A percentile compares a stretch with the other conserved stretches of the same genome.
Conservation (phyloP, 2,329 filamentous ascomycete genomes). For the Phaeosphaeria sp. region DNA sequence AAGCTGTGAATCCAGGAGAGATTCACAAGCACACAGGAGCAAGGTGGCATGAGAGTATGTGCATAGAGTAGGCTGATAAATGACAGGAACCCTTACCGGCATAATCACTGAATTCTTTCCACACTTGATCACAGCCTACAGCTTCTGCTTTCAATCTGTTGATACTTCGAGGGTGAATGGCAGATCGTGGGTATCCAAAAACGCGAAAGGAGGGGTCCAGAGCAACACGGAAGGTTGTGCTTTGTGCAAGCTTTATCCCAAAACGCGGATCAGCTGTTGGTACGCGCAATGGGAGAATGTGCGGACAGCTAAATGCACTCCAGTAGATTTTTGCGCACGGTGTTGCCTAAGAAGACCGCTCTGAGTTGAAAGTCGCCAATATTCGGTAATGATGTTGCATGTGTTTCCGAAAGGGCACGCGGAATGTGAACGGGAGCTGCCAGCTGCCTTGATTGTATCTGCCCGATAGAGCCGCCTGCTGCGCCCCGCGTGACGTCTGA, state of each 20-base stretch:
- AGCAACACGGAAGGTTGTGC: not conserved
- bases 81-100: slow-evolving; percentile 35
- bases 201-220: not conserved
- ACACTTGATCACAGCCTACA: not conserved
- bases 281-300: not conserved
- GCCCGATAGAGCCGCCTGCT: slow-evolving; percentile 19
- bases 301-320: not conserved
- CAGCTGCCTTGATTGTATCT: slow-evolving; percentile 26
- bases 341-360: not conserved
- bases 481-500: not conserved
- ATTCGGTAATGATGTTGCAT: not conserved
- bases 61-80: not conserved
- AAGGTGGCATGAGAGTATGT: not conserved
- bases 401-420: slow-evolving; percentile 6
- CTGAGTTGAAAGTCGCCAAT: not conserved
- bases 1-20: not conserved
- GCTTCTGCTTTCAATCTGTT: not conserved
- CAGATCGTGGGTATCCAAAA: not conserved
- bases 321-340: not conserved
- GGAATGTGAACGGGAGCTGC: slow-evolving; percentile 18
- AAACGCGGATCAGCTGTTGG: not conserved
- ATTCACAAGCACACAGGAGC: not conserved
- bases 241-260: not conserved
- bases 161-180: not conserved
- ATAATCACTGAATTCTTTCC: slow-evolving; percentile 20